Evolutionary conservation across 345 rosid species (phyloP).

Genomic region (Citrus medica): DNA sequence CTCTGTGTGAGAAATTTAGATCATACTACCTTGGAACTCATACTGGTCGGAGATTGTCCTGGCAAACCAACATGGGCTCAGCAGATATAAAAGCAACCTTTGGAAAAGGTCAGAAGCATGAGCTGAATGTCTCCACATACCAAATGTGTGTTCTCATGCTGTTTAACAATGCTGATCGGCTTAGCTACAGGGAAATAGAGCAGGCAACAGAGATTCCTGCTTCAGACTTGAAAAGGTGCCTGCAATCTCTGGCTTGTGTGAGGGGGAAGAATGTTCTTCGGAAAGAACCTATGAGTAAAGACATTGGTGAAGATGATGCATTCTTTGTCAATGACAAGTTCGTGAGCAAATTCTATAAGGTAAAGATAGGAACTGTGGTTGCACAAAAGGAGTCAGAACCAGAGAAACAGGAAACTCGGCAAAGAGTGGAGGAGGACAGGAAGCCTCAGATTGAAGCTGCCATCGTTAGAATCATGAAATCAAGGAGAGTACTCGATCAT

Average conservation of each 20-base stretch:
- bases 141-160: slow-evolving; percentile 97
- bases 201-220: slow-evolving; percentile 89
- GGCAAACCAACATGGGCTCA: slow-evolving; percentile 99
- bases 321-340: slow-evolving; percentile 91
- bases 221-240: slow-evolving; percentile 82
- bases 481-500: slow-evolving; percentile 92
- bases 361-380: slow-evolving; percentile 97
- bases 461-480: slow-evolving; percentile 96
- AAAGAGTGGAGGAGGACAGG: slow-evolving; percentile 98
- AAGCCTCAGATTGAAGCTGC: slow-evolving; percentile 99
- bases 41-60: slow-evolving; percentile 87
- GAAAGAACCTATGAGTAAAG: slow-evolving; percentile 98
- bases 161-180: slow-evolving; percentile 77
- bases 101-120: slow-evolving; percentile 98
- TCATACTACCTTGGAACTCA: slow-evolving; percentile 94
- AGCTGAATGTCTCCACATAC: slow-evolving; percentile 93
- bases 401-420: slow-evolving; percentile 95
- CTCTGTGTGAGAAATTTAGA: slow-evolving; percentile 89
- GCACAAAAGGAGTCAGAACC: slow-evolving; percentile 99
- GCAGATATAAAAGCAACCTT: slow-evolving; percentile 88
- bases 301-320: slow-evolving; percentile 80
- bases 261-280: slow-evolving; percentile 90
- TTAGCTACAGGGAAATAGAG: slow-evolving; percentile 89
- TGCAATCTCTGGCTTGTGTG: slow-evolving; percentile 92
- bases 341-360: slow-evolving; percentile 89